phyloP scores from a whole-genome alignment of 1,139 yeast species.

The Yamadazyma atlantica region DNA sequence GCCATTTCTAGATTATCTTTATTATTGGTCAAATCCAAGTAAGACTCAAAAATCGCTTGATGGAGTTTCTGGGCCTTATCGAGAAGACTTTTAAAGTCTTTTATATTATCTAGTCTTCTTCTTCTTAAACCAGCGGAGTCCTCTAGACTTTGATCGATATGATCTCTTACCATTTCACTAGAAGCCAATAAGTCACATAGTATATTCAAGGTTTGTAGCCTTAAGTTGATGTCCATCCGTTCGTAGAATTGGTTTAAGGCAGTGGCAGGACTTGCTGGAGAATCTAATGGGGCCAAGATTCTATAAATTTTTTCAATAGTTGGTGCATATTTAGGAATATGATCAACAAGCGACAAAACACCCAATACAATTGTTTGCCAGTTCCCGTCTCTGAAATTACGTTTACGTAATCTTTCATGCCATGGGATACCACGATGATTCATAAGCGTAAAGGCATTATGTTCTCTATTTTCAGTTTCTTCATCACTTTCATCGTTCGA shows the following conservation, averaged over 20 bases:
- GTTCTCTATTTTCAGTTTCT: slow-evolving; percentile 25
- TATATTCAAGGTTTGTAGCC: slow-evolving; percentile 54
- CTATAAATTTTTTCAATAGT: slow-evolving; percentile 48
- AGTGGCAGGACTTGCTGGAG: slow-evolving; percentile 48
- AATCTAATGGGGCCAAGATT: slow-evolving; percentile 56
- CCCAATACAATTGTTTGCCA: slow-evolving; percentile 84
- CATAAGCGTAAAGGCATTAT: slow-evolving; percentile 57
- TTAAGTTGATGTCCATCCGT: slow-evolving; percentile 46
- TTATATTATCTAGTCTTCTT: slow-evolving; percentile 64
- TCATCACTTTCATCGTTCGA: slow-evolving; percentile 16
- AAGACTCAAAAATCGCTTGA: slow-evolving; percentile 31
- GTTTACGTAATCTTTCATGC: slow-evolving; percentile 72
- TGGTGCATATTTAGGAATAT: slow-evolving; percentile 53
- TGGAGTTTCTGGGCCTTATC: slow-evolving; percentile 54
- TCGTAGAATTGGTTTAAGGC: slow-evolving; percentile 53
- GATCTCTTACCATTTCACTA: slow-evolving; percentile 58
- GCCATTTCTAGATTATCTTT: slow-evolving; percentile 17
- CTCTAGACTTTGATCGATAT: slow-evolving; percentile 70
- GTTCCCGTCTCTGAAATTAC: slow-evolving; percentile 79
- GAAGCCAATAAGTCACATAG: slow-evolving; percentile 58
- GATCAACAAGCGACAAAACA: slow-evolving; percentile 59
- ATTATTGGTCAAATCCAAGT: slow-evolving; percentile 12
- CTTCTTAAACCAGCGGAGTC: slow-evolving; percentile 63
- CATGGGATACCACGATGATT: slow-evolving; percentile 66
- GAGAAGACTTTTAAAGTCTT: slow-evolving; percentile 53